Evolutionary conservation across 164 flowering plant genomes (phyloP).

Genomic region (Cinnamomum chago): DNA sequence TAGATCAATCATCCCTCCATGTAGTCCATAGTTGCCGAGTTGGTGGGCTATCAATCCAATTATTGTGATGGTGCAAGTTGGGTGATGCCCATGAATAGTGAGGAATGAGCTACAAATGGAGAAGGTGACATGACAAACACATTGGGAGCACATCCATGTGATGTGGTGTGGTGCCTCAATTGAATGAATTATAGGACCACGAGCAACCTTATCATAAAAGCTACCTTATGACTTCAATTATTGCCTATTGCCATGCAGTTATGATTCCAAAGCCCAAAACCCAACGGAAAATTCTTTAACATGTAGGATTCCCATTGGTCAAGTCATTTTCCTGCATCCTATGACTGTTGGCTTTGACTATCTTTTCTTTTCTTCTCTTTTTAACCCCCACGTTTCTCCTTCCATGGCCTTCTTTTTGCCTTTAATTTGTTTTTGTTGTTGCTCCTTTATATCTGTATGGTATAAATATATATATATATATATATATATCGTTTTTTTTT

Average conservation of each 20-base stretch:
- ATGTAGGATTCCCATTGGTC: neutral
- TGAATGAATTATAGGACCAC: slow-evolving; percentile 5
- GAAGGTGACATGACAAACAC: neutral
- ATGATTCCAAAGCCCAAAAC: slow-evolving; percentile 4
- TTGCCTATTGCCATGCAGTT: slow-evolving; percentile 1
- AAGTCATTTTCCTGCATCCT: slow-evolving; percentile 2
- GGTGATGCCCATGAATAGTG: no score
- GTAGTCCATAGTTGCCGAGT: neutral
- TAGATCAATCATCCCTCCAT: no score
- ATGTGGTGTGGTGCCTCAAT: neutral
- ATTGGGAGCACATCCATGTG: neutral
- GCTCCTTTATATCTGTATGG: neutral
- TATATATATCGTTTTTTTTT: no score
- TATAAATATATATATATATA: no score
- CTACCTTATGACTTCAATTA: slow-evolving; percentile 15
- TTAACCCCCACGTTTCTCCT: no score
- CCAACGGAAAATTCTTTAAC: neutral
- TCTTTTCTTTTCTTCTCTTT: slow-evolving; percentile 1
- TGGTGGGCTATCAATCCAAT: neutral
- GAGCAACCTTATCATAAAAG: slow-evolving; percentile 14
- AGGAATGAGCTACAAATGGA: no score
- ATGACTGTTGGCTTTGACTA: slow-evolving; percentile 5
- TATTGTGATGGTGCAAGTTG: neutral
- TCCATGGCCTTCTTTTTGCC: no score
- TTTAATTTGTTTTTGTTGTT: neutral